These are phyloP conservation scores for Colletotrichum sp. DNA, from an alignment of 2,329 filamentous ascomycete genomes.

Conservation along the genomic window DNA sequence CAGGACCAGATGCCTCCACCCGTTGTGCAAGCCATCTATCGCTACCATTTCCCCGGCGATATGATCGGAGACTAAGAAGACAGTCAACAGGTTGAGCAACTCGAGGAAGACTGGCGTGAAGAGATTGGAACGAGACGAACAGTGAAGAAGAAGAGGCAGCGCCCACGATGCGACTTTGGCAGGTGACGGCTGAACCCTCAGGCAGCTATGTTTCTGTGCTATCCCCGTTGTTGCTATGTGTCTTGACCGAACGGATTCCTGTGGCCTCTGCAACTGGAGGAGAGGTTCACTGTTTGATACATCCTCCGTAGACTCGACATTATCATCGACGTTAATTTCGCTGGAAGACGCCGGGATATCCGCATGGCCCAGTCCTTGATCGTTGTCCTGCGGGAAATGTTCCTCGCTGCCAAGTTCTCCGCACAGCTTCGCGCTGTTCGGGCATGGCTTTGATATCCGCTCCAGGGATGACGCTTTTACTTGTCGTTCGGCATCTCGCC, in stretches of 20 bases:
- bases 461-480: not conserved
- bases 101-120: not conserved
- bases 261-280: not conserved
- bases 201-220: not conserved
- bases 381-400: not conserved
- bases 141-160: not conserved
- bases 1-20: slow-evolving; percentile 25
- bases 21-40: slow-evolving; percentile 26
- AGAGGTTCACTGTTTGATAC: not conserved
- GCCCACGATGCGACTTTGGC: not conserved
- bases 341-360: not conserved
- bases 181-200: not conserved
- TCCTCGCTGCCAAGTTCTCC: not conserved
- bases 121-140: not conserved
- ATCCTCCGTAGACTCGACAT: not conserved
- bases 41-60: slow-evolving; percentile 27
- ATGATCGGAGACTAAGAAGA: slow-evolving; percentile 19
- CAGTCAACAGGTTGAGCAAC: not conserved
- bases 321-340: not conserved
- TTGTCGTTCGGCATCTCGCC: not conserved
- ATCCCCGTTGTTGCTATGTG: not conserved
- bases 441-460: not conserved
- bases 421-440: not conserved
- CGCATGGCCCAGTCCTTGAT: not conserved
- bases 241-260: not conserved